Base-by-base conservation (phyloP, 768 basidiomycete genomes). In the Amanita thiersii region DNA sequence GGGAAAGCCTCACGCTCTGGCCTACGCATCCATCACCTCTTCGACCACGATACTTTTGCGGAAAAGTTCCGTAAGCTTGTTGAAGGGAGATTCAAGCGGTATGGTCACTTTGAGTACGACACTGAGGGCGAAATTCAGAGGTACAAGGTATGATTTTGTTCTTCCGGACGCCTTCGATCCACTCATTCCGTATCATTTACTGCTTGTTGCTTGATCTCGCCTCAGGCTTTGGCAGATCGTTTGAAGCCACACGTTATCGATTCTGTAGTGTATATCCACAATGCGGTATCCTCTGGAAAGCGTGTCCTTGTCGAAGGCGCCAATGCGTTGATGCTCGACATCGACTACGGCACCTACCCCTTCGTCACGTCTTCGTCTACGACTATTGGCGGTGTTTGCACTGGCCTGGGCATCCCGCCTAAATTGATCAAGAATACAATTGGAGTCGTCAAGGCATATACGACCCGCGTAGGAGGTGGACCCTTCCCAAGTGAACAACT, bases 321-420 rank as follows among this genome's bases (percentile, higher is more conserved):
- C 40, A 98, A 99, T 57, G 96, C 96, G 1, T 69, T 98, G 46
- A 96, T 99, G 96, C 82, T 99, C 44, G 96, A 99, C 57, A 69
- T 99, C 50, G 96, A 99, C 63, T 92, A 86, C 56, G 96, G 96
- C 19, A 99, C 96, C 3, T 99, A 99, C 61, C 96, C 96, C 1
- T 99, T 72, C 61, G 96, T 99, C 47, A 99, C 96, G 0, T 94
- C 91, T 7, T 93, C 90, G 0, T 81, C 88, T 6, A 98, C 96
- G 6, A 71, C 81, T 23, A 85, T 98, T 44, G 96, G 96, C 21
- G 96, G 96, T 38, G 91, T 97, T 25, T 91, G 88, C 65, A 98
- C 93, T 11, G 96, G 96, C 24, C 78, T 99, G n/a, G 96, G 92
- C 39, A 83, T 99, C 37, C 94, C 96, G 2, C 92, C 96, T 4